Percentiles rank a stretch among this genome's conserved stretches.
Conservation (phyloP, 495 filamentous ascomycete species). For the Talaromyces stipitatus region DNA sequence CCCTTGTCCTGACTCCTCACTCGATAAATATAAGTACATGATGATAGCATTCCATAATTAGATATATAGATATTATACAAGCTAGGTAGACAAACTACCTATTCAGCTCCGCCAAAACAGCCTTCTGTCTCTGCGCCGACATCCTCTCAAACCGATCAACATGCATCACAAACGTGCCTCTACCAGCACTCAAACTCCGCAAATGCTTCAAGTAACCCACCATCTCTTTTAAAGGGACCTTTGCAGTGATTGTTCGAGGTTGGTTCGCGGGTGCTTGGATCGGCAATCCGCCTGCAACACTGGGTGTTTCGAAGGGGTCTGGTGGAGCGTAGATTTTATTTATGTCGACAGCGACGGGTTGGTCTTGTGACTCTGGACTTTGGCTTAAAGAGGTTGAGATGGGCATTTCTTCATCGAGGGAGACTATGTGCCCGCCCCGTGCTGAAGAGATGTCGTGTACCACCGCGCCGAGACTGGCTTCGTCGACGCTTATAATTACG, state of each 20-base stretch:
- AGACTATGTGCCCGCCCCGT: constrained; percentile 77
- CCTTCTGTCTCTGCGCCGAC: constrained; percentile 54
- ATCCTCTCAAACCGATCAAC: constrained; percentile 88
- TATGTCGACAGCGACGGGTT: constrained; percentile 49
- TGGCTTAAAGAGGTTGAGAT: constrained; percentile 17
- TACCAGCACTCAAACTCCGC: constrained; percentile 76
- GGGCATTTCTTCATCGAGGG: constrained; percentile 58
- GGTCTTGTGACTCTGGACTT: constrained; percentile 13
- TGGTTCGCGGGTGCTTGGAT: constrained; percentile 19
- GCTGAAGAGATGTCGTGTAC: constrained; percentile 80
- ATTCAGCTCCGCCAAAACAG: constrained; percentile 43
- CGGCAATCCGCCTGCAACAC: constrained; percentile 13
- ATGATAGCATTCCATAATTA: not conserved
- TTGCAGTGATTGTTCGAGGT: constrained; percentile 63
- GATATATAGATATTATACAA: not conserved
- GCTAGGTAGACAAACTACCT: not conserved
- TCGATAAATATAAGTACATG: not conserved
- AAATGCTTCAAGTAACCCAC: constrained; percentile 90
- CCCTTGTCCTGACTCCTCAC: not conserved
- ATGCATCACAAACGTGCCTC: constrained; percentile 88
- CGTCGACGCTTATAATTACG: constrained; percentile 75
- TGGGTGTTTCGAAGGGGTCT: constrained; percentile 65
- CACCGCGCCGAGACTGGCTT: constrained; percentile 72
- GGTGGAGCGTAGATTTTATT: constrained; percentile 72
- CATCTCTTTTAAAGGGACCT: constrained; percentile 93